Evolutionary conservation across 768 basidiomycete species (phyloP).

Genomic region (Phylloporus scabripes): DNA sequence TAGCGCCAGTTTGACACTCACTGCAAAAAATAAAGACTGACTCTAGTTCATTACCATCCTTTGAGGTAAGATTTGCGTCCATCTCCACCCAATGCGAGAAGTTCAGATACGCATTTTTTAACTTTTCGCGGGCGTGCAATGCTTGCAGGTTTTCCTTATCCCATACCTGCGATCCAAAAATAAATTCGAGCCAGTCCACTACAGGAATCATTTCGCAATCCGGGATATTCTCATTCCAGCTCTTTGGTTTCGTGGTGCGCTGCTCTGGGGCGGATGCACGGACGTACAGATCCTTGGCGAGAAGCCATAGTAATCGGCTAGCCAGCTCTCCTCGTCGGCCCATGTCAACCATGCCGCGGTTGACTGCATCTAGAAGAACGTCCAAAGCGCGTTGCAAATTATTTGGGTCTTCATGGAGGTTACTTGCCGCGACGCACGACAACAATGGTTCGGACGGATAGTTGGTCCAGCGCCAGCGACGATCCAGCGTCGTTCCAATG

Average conservation of each 20-base stretch:
- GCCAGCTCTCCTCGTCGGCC: not conserved
- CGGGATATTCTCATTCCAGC: slow-evolving; percentile 3
- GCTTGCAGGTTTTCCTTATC: not conserved
- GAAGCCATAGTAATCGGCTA: slow-evolving; percentile 1
- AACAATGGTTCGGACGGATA: slow-evolving; percentile 11
- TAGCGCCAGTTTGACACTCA: no score
- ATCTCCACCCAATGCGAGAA: slow-evolving; percentile 17
- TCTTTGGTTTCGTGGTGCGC: not conserved
- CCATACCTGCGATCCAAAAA: slow-evolving; percentile 4
- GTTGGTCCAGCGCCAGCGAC: slow-evolving; percentile 2
- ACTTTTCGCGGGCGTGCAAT: not conserved
- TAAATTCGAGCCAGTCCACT: slow-evolving; percentile 9
- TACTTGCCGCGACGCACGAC: slow-evolving; percentile 4
- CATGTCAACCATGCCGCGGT: slow-evolving; percentile 2
- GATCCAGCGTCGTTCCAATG: not conserved
- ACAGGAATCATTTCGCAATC: slow-evolving; percentile 13
- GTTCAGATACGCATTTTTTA: slow-evolving; percentile 8
- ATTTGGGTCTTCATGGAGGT: not conserved
- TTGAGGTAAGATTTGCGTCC: slow-evolving; percentile 1
- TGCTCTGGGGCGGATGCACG: not conserved
- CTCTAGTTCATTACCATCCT: not conserved
- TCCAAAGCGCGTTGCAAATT: not conserved
- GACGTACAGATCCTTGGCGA: not conserved
- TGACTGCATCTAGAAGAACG: not conserved
- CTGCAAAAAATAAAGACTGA: not conserved